Evolutionary conservation across 2,329 filamentous ascomycete species (phyloP).

Genomic region (Claviceps sp.): DNA sequence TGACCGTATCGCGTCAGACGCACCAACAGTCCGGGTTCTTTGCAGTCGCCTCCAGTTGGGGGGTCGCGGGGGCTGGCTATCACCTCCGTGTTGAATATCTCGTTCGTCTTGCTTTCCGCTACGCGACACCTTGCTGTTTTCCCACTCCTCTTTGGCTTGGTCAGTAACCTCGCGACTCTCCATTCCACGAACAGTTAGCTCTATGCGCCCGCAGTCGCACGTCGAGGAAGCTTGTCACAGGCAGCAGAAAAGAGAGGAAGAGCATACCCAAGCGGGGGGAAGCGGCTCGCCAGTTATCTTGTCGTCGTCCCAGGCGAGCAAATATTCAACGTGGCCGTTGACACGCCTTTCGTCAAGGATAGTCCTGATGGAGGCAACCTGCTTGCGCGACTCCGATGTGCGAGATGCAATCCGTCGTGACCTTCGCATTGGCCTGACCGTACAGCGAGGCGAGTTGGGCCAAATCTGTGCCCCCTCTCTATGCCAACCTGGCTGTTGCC

Average conservation of each 20-base stretch:
- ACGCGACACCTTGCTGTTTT: constrained; percentile 11
- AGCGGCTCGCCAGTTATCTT: constrained; percentile 18
- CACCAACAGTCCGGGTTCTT: neutral
- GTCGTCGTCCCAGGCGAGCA: constrained; percentile 26
- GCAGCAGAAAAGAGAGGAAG: neutral
- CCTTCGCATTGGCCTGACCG: constrained; percentile 19
- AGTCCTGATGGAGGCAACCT: constrained; percentile 13
- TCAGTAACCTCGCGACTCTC: constrained; percentile 19
- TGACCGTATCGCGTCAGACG: neutral
- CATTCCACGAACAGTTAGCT: constrained; percentile 9
- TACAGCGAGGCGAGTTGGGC: constrained; percentile 2
- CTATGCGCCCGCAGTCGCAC: neutral
- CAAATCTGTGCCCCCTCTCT: neutral
- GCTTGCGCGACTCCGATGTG: constrained; percentile 10
- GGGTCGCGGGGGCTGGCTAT: constrained; percentile 16
- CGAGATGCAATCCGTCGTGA: constrained; percentile 13
- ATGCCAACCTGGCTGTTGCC: neutral
- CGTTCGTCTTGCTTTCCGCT: neutral
- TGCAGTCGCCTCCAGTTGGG: constrained; percentile 15
- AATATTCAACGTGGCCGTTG: constrained; percentile 17
- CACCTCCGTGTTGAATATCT: constrained; percentile 8
- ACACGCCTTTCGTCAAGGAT: constrained; percentile 22
- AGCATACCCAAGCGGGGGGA: constrained; percentile 20
- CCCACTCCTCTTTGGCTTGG: constrained; percentile 21
- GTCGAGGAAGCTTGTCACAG: neutral